These are phyloP conservation scores for Nepenthes mirabilis DNA, from an alignment of 148 eudicot genomes.

Conservation along the genomic window DNA sequence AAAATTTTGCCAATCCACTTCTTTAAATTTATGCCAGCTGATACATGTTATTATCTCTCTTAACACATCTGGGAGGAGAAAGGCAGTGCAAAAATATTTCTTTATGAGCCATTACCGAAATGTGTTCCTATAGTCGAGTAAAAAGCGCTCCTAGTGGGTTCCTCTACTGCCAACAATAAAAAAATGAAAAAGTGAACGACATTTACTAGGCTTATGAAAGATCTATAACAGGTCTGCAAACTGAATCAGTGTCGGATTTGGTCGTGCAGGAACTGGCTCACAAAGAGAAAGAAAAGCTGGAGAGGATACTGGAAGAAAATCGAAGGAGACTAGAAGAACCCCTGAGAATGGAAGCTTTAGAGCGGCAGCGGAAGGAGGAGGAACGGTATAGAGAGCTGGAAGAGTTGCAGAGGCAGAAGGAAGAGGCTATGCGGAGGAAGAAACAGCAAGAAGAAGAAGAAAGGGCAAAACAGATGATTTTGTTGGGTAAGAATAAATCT, in stretches of 20 bases:
- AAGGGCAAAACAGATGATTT: conserved; percentile 57
- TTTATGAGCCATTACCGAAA: too few relatives aligned
- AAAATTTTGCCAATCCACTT: too few relatives aligned
- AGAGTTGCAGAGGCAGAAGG: conserved; percentile 79
- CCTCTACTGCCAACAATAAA: too few relatives aligned
- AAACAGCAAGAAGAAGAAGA: conserved; percentile 87
- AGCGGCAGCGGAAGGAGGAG: conserved; percentile 78
- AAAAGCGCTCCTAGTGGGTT: too few relatives aligned
- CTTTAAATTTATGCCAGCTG: too few relatives aligned
- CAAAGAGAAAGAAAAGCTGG: conserved; percentile 75
- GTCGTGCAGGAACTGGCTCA: conserved; percentile 51
- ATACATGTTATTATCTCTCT: too few relatives aligned
- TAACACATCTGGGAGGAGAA: too few relatives aligned
- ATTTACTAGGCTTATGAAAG: too few relatives aligned
- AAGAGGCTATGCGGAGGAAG: conserved; percentile 78
- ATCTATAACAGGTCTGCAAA: neutral
- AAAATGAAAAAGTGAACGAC: too few relatives aligned
- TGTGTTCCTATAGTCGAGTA: too few relatives aligned
- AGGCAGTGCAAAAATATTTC: too few relatives aligned
- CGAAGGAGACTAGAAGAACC: conserved; percentile 70
- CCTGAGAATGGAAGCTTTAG: conserved; percentile 68
- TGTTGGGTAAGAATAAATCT: conserved; percentile 84
- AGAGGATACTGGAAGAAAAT: conserved; percentile 71
- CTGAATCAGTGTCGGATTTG: neutral
- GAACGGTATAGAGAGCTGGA: conserved; percentile 75